phyloP scores from a whole-genome alignment of 495 filamentous ascomycete species.

The Cercophora newfieldiana region DNA sequence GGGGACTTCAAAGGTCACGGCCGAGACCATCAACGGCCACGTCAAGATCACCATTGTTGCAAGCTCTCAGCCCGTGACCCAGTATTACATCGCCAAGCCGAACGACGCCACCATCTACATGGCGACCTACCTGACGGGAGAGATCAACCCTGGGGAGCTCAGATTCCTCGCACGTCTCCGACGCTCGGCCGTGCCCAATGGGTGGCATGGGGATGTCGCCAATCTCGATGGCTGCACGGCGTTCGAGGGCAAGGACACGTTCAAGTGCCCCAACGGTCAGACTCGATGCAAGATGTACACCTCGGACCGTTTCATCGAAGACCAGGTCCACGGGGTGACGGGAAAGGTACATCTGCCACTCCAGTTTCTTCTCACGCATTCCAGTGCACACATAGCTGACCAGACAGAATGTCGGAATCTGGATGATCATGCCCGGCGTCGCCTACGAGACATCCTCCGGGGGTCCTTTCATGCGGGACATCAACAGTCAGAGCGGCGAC shows the following conservation, averaged over 20 bases:
- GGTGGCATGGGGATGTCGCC: slow-evolving; percentile 43
- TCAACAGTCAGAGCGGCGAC: slow-evolving; percentile 58
- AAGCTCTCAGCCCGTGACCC: slow-evolving; percentile 48
- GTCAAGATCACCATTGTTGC: slow-evolving; percentile 57
- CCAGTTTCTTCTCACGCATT: background rate
- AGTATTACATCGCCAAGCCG: slow-evolving; percentile 57
- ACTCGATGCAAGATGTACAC: slow-evolving; percentile 67
- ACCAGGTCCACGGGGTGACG: slow-evolving; percentile 53
- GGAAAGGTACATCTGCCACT: slow-evolving; percentile 27
- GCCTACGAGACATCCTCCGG: slow-evolving; percentile 47
- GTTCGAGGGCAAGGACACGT: slow-evolving; percentile 61
- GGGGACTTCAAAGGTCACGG: slow-evolving; percentile 52
- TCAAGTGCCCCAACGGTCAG: slow-evolving; percentile 51
- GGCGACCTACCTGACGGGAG: slow-evolving; percentile 60
- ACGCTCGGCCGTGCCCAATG: slow-evolving; percentile 51
- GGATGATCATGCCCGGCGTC: slow-evolving; percentile 46
- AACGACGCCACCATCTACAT: slow-evolving; percentile 57
- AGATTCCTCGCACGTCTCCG: slow-evolving; percentile 59
- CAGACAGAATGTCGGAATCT: slow-evolving; percentile 36
- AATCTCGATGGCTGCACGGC: slow-evolving; percentile 47
- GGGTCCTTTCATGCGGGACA: slow-evolving; percentile 60
- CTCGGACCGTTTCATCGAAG: slow-evolving; percentile 61
- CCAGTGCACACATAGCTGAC: background rate
- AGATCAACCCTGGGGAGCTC: slow-evolving; percentile 57
- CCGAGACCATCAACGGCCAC: slow-evolving; percentile 41